Evolutionary conservation across 768 basidiomycete species (phyloP), one percentile per base, ranked within the genome.

Genomic region (Lentinula sp.): DNA sequence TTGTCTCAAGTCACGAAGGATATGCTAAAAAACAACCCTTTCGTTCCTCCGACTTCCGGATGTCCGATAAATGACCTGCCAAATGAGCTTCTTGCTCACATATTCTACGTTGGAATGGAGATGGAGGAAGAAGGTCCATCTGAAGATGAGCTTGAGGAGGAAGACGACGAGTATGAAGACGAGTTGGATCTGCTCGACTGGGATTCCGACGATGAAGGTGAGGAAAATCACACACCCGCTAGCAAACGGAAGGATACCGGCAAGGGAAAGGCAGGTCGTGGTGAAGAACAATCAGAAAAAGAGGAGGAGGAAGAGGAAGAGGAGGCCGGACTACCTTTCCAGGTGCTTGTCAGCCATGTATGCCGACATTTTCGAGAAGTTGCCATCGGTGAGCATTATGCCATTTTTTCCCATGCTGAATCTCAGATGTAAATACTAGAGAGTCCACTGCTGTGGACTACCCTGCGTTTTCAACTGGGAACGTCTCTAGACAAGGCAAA

Each of bases 61-160:
- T 85, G 83, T 63, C 81, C 77, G 0, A 75, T 86, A 37, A 81
- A 85, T 59, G 70, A 73, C 41, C 76, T 86, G 15, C 84, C 85
- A 1, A 78, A 78, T 16, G 85, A 86, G 65, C 72, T 87, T 28
- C 76, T 87, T 6, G 81, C 78, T 0, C 76, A 80, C 62, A 81
- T 87, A 60, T 87, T 86, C 64, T 69, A 76, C 10, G 63, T 79
- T 9, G 85, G 85, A 4, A 71, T 74, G 35, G 3, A 66, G 59
- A 74, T 76, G 54, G 68, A 73, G 39, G 71, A 71, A 16, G 76
- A 81, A 48, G 70, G 71, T 39, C 39, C 54, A 18, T 39, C 42
- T 8, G 51, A 67, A 5, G 66, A 70, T 4, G 69, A 66, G 0
- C 70, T 72, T 3, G 74, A 79, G 28, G 72, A 72, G 1, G 77